Evolutionary conservation across 352 stramenopile genomes (phyloP), one percentile per base, ranked within the genome.

Genomic region (Pythium graminicola): DNA sequence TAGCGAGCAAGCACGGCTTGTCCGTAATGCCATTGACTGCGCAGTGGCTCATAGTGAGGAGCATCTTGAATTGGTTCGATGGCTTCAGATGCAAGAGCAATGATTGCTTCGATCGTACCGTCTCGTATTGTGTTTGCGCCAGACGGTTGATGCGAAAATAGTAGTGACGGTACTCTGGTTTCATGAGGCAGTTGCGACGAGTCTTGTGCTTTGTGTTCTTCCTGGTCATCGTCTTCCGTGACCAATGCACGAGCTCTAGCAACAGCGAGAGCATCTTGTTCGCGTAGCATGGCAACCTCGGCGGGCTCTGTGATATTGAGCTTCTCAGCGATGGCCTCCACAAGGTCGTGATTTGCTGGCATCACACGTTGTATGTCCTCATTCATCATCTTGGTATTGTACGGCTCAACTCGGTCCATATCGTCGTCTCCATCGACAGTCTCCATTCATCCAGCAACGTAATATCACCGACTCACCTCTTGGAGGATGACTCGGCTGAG

Each of bases 1-100:
- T 86, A 86, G 40, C 79, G 72, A 6, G 71, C 79, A 17, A 90
- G 77, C 23, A 90, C 54, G 2, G 62, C 60, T 45, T 86, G 79
- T 6, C 73, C 70, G 40, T 86, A 86, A 5, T 70, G 67, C 76
- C 79, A 90, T 22, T 78, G 65, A 10, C 60, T 67, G 6, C 71
- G 67, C 36, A 89, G 54, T 3, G 72, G 76, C 35, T 85, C 68
- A 32, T 85, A 89, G 11, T 67, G 53, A 6, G 60, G 58, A 4
- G 47, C 14, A 22, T 64, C 54, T 6, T 41, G 44, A 9, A 9
- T 3, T 13, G 8, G 8, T 32, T 47, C 29, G 19, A 19, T 16
- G 1, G 23, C 4, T 8, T 17, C 53, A 7, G 20, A 44, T 3
- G 50, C 44, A 14, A 50, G 23, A 5, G 58, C 45, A 1, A 61